phyloP scores from a whole-genome alignment of 257 asterid species.

The Perilla frutescens region DNA sequence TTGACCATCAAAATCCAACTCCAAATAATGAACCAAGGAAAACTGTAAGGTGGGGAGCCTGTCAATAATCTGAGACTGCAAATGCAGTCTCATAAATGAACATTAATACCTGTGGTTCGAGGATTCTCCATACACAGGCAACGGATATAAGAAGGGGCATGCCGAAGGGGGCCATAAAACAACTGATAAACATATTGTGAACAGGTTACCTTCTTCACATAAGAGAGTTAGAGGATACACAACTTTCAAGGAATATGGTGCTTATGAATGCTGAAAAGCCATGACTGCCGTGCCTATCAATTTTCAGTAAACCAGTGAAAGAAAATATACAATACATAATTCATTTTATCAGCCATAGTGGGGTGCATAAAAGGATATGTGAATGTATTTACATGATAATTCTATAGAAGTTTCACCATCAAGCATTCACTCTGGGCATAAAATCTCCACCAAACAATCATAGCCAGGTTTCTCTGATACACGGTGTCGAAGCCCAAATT shows the following conservation, averaged over 20 bases:
- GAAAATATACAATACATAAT: constrained; percentile 20
- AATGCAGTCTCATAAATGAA: constrained; percentile 14
- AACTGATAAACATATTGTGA: constrained; percentile 54
- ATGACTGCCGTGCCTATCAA: background rate
- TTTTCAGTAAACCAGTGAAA: background rate
- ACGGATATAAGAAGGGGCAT: constrained; percentile 72
- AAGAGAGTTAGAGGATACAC: constrained; percentile 26
- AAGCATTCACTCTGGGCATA: constrained; percentile 27
- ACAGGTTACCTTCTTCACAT: constrained; percentile 27
- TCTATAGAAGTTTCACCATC: constrained; percentile 2
- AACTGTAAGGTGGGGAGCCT: background rate
- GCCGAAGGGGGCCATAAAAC: constrained; percentile 96
- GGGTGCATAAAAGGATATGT: background rate
- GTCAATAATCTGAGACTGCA: constrained; percentile 22
- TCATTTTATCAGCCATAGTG: background rate
- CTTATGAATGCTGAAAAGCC: constrained; percentile 26
- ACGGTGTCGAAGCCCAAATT: background rate
- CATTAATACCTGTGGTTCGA: constrained; percentile 85
- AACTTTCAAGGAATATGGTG: constrained; percentile 17
- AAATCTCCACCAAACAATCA: constrained; percentile 21
- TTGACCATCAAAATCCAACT: constrained; percentile 25
- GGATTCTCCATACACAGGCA: constrained; percentile 92
- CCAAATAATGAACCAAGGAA: constrained; percentile 26
- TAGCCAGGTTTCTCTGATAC: constrained; percentile 23
- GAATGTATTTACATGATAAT: constrained; percentile 22